Evolutionary conservation across 805 yeast genomes (phyloP).

Genomic region (Millerozyma acaciae): DNA sequence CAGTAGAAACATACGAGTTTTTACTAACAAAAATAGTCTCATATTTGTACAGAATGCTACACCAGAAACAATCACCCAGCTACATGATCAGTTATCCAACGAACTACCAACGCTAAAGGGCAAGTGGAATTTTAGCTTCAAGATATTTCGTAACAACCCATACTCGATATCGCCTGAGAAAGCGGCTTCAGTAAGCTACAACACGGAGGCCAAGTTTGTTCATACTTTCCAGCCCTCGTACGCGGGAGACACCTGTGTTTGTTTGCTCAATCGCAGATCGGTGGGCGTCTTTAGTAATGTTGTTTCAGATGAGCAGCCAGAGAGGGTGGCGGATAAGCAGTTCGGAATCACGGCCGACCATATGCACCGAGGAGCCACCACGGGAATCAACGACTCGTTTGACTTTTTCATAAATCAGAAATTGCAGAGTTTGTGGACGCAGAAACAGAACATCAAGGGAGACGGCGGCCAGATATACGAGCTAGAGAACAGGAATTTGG

Average conservation of each 20-base stretch:
- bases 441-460: constrained; percentile 66
- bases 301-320: constrained; percentile 29
- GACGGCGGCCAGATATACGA: constrained; percentile 70
- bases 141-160: constrained; percentile 63
- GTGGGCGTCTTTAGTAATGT: constrained; percentile 33
- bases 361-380: constrained; percentile 49
- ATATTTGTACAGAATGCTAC: constrained; percentile 37
- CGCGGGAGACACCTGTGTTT: constrained; percentile 42
- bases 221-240: constrained; percentile 52
- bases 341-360: constrained; percentile 33
- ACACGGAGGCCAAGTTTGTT: constrained; percentile 42
- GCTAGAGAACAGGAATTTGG: constrained; percentile 48
- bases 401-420: constrained; percentile 53
- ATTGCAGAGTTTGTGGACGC: constrained; percentile 65
- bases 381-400: constrained; percentile 54
- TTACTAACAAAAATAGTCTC: constrained; percentile 22
- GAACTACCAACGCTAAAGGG: constrained; percentile 59
- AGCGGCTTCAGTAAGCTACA: constrained; percentile 20
- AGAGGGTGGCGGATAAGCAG: constrained; percentile 9
- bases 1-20: no score
- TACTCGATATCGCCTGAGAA: constrained; percentile 42
- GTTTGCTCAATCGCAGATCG: constrained; percentile 43
- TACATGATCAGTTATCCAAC: constrained; percentile 69
- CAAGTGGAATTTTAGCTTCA: constrained; percentile 67
- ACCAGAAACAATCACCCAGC: constrained; percentile 60